Evolutionary conservation across 1,139 yeast species (phyloP).

Genomic region (Candida glucosophila): DNA sequence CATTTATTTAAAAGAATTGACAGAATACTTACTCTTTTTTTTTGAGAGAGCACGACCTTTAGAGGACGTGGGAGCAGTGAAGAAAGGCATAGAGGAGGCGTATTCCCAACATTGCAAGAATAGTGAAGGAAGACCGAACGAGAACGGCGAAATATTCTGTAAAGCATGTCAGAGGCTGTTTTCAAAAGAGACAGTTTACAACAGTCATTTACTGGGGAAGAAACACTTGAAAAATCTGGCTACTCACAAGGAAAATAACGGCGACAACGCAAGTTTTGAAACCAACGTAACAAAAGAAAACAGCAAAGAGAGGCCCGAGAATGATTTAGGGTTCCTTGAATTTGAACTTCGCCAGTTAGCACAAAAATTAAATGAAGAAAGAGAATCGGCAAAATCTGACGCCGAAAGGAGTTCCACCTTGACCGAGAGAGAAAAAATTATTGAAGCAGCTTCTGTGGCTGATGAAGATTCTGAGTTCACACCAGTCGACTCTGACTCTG

Average conservation of each 20-base stretch:
- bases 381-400: slow-evolving; percentile 48
- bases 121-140: no score
- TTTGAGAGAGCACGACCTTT: slow-evolving; percentile 45
- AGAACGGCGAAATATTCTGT: slow-evolving; percentile 41
- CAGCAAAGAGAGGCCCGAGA: background rate
- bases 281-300: background rate
- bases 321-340: slow-evolving; percentile 16
- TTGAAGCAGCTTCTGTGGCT: slow-evolving; percentile 33
- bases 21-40: slow-evolving; percentile 38
- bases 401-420: slow-evolving; percentile 60
- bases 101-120: slow-evolving; percentile 10
- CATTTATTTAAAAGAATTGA: slow-evolving; percentile 34
- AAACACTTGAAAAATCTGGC: slow-evolving; percentile 65
- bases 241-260: no score
- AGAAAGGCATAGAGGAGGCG: slow-evolving; percentile 22
- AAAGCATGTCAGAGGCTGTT: slow-evolving; percentile 56
- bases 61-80: slow-evolving; percentile 23
- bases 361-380: slow-evolving; percentile 22
- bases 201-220: slow-evolving; percentile 66
- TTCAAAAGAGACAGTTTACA: slow-evolving; percentile 56
- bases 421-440: slow-evolving; percentile 63
- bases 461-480: slow-evolving; percentile 32
- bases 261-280: slow-evolving; percentile 1
- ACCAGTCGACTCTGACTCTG: slow-evolving; percentile 15
- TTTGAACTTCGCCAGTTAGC: slow-evolving; percentile 24